Percentiles rank a stretch among this genome's conserved stretches.
These are phyloP conservation scores for Ophiocordyceps australis DNA, from an alignment of 2,329 filamentous ascomycete genomes.

Conservation along the genomic window DNA sequence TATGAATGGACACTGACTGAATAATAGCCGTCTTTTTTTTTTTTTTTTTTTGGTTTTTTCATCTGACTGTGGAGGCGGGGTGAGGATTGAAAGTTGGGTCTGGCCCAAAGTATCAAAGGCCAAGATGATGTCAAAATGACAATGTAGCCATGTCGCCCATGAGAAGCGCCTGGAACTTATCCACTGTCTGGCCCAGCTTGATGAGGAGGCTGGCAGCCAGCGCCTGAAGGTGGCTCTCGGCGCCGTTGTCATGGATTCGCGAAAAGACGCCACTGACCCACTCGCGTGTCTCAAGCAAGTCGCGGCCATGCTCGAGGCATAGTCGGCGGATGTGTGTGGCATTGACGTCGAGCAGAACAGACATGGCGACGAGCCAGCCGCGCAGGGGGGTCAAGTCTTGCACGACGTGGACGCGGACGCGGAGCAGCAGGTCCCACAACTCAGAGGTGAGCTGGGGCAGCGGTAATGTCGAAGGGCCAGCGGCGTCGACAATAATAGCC, in stretches of 20 bases:
- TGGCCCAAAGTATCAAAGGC: too few species aligned
- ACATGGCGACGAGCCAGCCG: constrained; percentile 59
- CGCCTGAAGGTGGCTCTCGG: constrained; percentile 67
- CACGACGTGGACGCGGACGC: constrained; percentile 39
- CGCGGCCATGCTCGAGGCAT: constrained; percentile 54
- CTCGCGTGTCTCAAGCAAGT: constrained; percentile 70
- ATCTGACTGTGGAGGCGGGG: too few species aligned
- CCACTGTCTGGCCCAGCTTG: constrained; percentile 61
- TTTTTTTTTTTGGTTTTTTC: too few species aligned
- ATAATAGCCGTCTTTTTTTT: too few species aligned
- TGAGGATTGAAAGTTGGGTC: too few species aligned
- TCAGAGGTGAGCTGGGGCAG: constrained; percentile 70
- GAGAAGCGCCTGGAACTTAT: constrained; percentile 60
- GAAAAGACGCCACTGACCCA: constrained; percentile 72
- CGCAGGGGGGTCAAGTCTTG: constrained; percentile 51
- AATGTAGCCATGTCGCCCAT: constrained; percentile 48
- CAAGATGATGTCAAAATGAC: too few species aligned
- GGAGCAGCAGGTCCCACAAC: constrained; percentile 65
- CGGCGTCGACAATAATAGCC: constrained; percentile 63
- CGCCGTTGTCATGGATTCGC: constrained; percentile 29
- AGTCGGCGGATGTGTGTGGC: constrained; percentile 51
- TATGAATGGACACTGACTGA: too few species aligned
- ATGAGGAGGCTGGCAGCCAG: constrained; percentile 63
- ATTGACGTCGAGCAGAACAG: constrained; percentile 72
- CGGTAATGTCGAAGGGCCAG: constrained; percentile 59